Conservation (phyloP, 148 eudicot species). For the Chenopodium suecicum region DNA sequence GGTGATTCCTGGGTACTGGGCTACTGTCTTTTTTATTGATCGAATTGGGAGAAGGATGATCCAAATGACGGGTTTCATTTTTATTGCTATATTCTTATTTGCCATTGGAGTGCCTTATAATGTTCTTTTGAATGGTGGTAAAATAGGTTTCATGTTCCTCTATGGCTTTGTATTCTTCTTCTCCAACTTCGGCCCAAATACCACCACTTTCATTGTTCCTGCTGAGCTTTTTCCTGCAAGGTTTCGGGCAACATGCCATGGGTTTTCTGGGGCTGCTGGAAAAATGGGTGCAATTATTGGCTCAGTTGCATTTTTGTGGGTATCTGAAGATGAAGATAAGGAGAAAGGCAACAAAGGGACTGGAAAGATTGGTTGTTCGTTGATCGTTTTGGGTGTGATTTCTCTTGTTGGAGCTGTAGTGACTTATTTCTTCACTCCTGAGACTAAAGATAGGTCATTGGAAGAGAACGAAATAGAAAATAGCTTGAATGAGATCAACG, state of each 20-base stretch:
- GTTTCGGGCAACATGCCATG: slow-evolving; percentile 62
- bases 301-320: slow-evolving; percentile 47
- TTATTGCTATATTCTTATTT: slow-evolving; percentile 38
- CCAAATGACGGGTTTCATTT: slow-evolving; percentile 49
- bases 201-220: slow-evolving; percentile 64
- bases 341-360: slow-evolving; percentile 5
- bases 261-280: slow-evolving; percentile 57
- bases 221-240: slow-evolving; percentile 74
- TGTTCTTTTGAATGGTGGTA: slow-evolving; percentile 8
- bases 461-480: slow-evolving; percentile 57
- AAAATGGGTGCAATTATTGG: slow-evolving; percentile 62
- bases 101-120: slow-evolving; percentile 42
- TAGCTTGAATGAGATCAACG: background rate
- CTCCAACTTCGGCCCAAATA: slow-evolving; percentile 68
- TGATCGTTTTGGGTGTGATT: slow-evolving; percentile 43
- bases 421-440: slow-evolving; percentile 46
- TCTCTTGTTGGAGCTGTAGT: slow-evolving; percentile 45
- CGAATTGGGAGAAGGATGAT: slow-evolving; percentile 51
- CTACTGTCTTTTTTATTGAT: slow-evolving; percentile 51
- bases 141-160: slow-evolving; percentile 38
- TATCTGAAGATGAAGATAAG: slow-evolving; percentile 14
- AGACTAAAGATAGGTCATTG: slow-evolving; percentile 58
- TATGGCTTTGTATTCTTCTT: slow-evolving; percentile 64
- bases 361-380: slow-evolving; percentile 25
- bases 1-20: slow-evolving; percentile 60